These are phyloP conservation scores for Bacidia rubella DNA, from an alignment of 495 filamentous ascomycete species.

Conservation along the genomic window DNA sequence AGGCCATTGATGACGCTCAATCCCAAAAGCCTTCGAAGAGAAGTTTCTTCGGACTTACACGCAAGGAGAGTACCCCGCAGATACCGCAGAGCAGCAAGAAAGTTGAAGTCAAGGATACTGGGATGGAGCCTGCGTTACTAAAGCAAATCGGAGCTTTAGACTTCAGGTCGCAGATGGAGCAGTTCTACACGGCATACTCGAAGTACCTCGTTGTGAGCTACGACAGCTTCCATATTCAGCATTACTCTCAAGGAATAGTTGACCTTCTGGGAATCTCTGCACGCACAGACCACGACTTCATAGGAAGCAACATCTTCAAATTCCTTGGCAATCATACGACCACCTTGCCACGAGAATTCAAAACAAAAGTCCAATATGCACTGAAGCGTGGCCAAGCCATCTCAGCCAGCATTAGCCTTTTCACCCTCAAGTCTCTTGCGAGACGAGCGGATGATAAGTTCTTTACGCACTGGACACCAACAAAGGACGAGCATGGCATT, in stretches of 20 bases:
- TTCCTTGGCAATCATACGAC: conserved; percentile 29
- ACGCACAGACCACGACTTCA: conserved; percentile 23
- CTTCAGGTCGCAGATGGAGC: conserved; percentile 28
- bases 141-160: conserved; percentile 27
- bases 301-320: conserved; percentile 36
- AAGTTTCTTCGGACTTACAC: conserved; percentile 23
- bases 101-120: conserved; percentile 19
- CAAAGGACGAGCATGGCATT: conserved; percentile 35
- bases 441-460: conserved; percentile 27
- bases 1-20: conserved; percentile 7
- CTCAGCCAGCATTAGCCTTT: conserved; percentile 27
- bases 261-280: conserved; percentile 31
- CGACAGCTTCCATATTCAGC: conserved; percentile 20
- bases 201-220: conserved; percentile 30
- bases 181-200: conserved; percentile 36
- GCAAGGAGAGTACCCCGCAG: conserved; percentile 17
- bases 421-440: conserved; percentile 15
- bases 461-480: conserved; percentile 41
- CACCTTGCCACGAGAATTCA: conserved; percentile 26
- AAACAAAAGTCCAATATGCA: conserved; percentile 24
- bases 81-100: conserved; percentile 10
- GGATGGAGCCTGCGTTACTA: conserved; percentile 28
- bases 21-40: conserved; percentile 10
- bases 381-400: conserved; percentile 29
- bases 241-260: conserved; percentile 26